Percentiles rank a stretch among this genome's conserved stretches.
Conservation (phyloP, 805 yeast species). For the Myxozyma neotropica region DNA sequence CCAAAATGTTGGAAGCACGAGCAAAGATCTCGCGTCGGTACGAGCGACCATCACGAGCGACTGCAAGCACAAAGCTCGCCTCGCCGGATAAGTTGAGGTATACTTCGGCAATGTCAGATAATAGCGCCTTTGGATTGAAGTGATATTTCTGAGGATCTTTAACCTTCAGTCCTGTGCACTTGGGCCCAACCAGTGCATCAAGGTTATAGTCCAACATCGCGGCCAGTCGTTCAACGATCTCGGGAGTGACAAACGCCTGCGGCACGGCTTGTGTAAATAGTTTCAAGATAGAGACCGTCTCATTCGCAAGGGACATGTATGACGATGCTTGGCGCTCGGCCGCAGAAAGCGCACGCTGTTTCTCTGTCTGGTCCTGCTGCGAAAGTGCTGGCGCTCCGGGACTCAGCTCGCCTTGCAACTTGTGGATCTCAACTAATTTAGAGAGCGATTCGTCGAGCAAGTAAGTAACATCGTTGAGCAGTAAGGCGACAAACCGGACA, state of each 20-base stretch:
- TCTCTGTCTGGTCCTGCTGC: slow-evolving; percentile 29
- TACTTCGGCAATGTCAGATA: slow-evolving; percentile 70
- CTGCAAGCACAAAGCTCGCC: slow-evolving; percentile 70
- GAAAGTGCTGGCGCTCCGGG: slow-evolving; percentile 37
- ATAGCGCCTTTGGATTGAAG: slow-evolving; percentile 75
- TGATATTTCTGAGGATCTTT: slow-evolving; percentile 77
- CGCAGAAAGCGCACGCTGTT: slow-evolving; percentile 61
- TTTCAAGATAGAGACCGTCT: slow-evolving; percentile 76
- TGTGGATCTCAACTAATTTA: slow-evolving; percentile 75
- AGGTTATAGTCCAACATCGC: slow-evolving; percentile 94
- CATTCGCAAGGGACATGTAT: slow-evolving; percentile 78
- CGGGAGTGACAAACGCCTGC: slow-evolving; percentile 78
- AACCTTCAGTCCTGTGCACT: slow-evolving; percentile 85
- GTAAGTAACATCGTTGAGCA: slow-evolving; percentile 92
- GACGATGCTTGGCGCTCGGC: slow-evolving; percentile 80
- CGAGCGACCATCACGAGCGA: slow-evolving; percentile 90
- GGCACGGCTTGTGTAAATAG: slow-evolving; percentile 87
- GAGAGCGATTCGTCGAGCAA: slow-evolving; percentile 87
- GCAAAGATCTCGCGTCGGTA: slow-evolving; percentile 66
- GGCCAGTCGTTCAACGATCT: slow-evolving; percentile 90
- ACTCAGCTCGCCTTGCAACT: slow-evolving; percentile 62
- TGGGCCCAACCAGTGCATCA: slow-evolving; percentile 92
- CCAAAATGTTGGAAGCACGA: slow-evolving; percentile 70
- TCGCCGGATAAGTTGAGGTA: slow-evolving; percentile 71
- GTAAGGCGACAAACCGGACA: slow-evolving; percentile 87